Conservation (phyloP, 2,329 filamentous ascomycete species). For the Trichoderma guizhouense region DNA sequence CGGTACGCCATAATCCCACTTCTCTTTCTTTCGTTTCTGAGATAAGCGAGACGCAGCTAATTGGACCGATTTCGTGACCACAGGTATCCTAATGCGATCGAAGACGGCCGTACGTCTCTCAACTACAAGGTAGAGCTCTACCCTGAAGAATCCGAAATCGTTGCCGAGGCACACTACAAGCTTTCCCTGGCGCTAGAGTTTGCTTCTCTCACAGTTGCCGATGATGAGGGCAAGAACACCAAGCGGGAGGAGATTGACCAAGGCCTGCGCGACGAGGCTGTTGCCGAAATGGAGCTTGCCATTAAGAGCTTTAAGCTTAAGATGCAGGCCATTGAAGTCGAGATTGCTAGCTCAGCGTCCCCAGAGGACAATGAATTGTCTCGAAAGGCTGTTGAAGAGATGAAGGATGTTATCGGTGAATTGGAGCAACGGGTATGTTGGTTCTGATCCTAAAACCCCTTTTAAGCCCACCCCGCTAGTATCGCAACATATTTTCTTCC, state of each 20-base stretch:
- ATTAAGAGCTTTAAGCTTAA: constrained; percentile 71
- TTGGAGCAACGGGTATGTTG: constrained; percentile 68
- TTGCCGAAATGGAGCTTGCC: constrained; percentile 67
- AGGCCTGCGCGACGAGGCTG: constrained; percentile 66
- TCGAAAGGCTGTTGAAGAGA: constrained; percentile 63
- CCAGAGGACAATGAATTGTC: constrained; percentile 65
- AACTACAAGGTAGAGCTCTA: constrained; percentile 76
- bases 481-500: neutral
- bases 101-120: constrained; percentile 75
- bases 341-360: constrained; percentile 59
- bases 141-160: constrained; percentile 73
- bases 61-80: constrained; percentile 8
- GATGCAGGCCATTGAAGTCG: constrained; percentile 65
- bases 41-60: neutral
- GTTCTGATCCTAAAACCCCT: neutral
- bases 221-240: constrained; percentile 43
- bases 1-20: constrained; percentile 45
- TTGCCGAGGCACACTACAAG: constrained; percentile 96
- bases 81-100: constrained; percentile 79
- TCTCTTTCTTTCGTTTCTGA: neutral
- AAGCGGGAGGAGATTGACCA: constrained; percentile 61
- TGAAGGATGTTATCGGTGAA: constrained; percentile 73
- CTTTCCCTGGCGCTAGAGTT: constrained; percentile 94
- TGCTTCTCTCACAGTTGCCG: constrained; percentile 68
- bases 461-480: neutral